Conservation (phyloP, 164 flowering plant species). For the Platanus orientalis region DNA sequence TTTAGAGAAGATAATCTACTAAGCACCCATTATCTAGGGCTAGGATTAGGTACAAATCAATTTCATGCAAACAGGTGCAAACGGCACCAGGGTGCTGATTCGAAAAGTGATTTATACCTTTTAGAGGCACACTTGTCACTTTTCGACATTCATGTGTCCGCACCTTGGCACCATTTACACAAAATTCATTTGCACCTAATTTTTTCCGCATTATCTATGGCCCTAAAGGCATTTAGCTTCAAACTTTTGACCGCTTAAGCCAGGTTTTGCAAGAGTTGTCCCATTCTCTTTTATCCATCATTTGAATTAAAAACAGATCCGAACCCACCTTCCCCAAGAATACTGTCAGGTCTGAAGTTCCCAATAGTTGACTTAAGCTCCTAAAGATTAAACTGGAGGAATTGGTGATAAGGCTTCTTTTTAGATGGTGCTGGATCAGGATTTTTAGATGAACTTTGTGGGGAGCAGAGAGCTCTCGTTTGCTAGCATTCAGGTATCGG, state of each 20-base stretch:
- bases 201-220: too few relatives aligned
- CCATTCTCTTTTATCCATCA: conserved; percentile 98
- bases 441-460: conserved; percentile 53
- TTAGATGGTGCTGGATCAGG: conserved; percentile 32
- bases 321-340: conserved; percentile 96
- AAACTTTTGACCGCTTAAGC: conserved; percentile 72
- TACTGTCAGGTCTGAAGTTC: conserved; percentile 92
- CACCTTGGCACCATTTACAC: too few relatives aligned
- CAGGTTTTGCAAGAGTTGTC: conserved; percentile 77
- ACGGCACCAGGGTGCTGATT: too few relatives aligned
- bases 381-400: conserved; percentile 69
- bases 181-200: too few relatives aligned
- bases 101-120: too few relatives aligned
- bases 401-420: conserved; percentile 34
- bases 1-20: too few relatives aligned
- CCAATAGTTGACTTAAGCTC: conserved; percentile 92
- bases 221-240: conserved; percentile 97
- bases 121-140: too few relatives aligned
- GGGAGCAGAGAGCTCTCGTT: conserved; percentile 64
- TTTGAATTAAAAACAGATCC: conserved; percentile 93
- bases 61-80: too few relatives aligned
- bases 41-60: too few relatives aligned
- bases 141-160: too few relatives aligned
- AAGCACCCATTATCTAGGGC: too few relatives aligned
- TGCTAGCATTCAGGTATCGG: conserved; percentile 86